Base-by-base conservation (phyloP, 495 filamentous ascomycete species). In the Penicilliopsis zonata region DNA sequence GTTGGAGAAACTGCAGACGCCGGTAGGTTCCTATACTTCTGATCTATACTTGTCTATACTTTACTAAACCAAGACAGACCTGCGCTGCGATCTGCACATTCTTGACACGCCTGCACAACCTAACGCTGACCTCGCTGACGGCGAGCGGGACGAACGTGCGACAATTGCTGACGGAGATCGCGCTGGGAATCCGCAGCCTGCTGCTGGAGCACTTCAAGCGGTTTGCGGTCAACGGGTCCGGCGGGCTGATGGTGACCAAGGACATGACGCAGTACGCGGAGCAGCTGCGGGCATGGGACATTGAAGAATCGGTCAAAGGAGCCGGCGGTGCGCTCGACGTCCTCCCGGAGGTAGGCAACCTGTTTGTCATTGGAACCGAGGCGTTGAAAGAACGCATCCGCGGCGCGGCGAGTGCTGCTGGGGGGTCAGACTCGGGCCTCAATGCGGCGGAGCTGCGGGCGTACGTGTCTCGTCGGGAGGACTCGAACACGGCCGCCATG, bases 291-390 rank as follows among this genome's bases (percentile, higher is more conserved):
- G 78, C 76, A 27, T 93, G 85, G 80, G 73, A 78, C 13, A 67
- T 88, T 10, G 81, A 80, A 41, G 79, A 82, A 24, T 55, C 59
- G 17, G 33, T 47, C 31, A 55, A 57, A 40, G 52, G 48, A 1
- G 70, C 84, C 18, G 73, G 76, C 43, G 66, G 64, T 25, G 69
- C 69, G 41, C 73, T 94, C 44, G 88, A 96, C 61, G 67, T 92
- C 24, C 51, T 96, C 35, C 74, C 82, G 20, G 92, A 96, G 61
- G 85, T 99, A 37, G 88, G 85, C n/a, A 94, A 84, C 53, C 56
- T 99, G 28, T 99, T 96, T 49, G 90, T 96, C 24, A 85, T 96
- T 56, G 83, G 85, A 13, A 76, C 80, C 9, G 87, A 95, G 61
- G 87, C 86, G 19, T 59, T 95, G 35, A 68, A 78, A 27, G 87